Base-by-base conservation (phyloP, 2,329 filamentous ascomycete genomes). In the Fusarium zealandicum region DNA sequence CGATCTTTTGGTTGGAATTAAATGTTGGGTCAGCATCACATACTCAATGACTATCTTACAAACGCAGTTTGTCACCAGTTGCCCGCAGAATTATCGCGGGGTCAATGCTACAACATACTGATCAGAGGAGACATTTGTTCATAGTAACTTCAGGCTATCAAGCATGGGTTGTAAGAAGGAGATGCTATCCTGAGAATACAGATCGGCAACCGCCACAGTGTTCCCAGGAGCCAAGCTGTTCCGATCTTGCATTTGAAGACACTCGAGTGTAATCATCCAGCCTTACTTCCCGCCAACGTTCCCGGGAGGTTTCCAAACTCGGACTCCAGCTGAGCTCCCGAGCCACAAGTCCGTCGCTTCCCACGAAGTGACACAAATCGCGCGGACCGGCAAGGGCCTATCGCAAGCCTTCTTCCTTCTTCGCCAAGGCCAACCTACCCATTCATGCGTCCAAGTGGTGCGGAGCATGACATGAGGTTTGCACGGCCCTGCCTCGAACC, bases 391-490 rank as follows among this genome's bases (percentile, higher is more conserved):
- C 36, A 10, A 22, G 41, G 10, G 12, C 20, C 30, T 37, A 32
- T 51, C 27, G 32, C 32, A 27, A 25, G 30, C n/a, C 22, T 22
- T 10, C 33, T 47, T 25, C n/a, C 22, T 22, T 10, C 33, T 47
- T 25, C 33, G 30, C 42, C 30, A 36, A 42, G 35, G 39, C 40
- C 28, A 53, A 43, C 35, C 36, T 41, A 35, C 57, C 41, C 40
- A 50, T 50, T 55, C 61, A 55, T 57, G 51, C 56, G 47, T 30
- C 30, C 30, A 32, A 13, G 38, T 42, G 41, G 43, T 27, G 51
- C 37, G 43, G 47, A 58, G 38, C 14, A 20, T 43, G 52, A 59
- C 51, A 67, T 66, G 63, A 67, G 45, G 55, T 55, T 57, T 63
- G 44, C 44, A 43, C 33, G 40, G 55, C 38, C 41, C 33, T 45